Conservation (phyloP, 352 stramenopile genomes). For the Phytophthora pisi region DNA sequence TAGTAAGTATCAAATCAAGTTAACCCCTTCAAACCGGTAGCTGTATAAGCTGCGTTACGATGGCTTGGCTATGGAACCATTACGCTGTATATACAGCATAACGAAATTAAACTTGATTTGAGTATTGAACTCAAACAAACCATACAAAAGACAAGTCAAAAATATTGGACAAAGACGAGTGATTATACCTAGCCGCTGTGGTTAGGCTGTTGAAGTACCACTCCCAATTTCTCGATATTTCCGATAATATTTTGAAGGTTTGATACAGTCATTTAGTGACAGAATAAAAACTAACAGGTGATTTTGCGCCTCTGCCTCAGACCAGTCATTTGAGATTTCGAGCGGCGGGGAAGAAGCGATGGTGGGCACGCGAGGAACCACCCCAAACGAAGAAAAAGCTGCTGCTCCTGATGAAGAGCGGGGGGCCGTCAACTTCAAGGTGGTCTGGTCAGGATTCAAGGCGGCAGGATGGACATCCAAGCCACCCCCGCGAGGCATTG, state of each 20-base stretch:
- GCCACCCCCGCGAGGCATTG: background rate
- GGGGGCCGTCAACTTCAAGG: background rate
- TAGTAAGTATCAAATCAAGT: too few species aligned
- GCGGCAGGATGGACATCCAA: background rate
- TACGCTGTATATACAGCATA: slow-evolving; percentile 2
- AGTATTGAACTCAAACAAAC: background rate
- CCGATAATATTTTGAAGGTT: background rate
- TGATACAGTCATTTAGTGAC: background rate
- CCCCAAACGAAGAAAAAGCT: background rate
- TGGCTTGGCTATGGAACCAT: background rate
- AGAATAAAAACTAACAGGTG: background rate
- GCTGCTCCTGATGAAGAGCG: background rate
- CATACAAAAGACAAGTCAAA: background rate
- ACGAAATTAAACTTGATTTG: background rate
- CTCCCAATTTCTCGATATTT: background rate
- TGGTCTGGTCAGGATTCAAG: background rate
- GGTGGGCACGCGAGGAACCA: background rate
- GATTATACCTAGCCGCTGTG: background rate
- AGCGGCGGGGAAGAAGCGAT: background rate
- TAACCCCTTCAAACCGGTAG: slow-evolving; percentile 1
- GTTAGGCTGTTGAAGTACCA: background rate
- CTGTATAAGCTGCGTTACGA: background rate
- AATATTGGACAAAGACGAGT: background rate
- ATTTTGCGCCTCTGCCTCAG: background rate
- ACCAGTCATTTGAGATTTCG: background rate